Percentiles rank a stretch among this genome's conserved stretches.
These are phyloP conservation scores for Botrytis tulipae DNA, from an alignment of 2,329 filamentous ascomycete genomes.

Conservation along the genomic window DNA sequence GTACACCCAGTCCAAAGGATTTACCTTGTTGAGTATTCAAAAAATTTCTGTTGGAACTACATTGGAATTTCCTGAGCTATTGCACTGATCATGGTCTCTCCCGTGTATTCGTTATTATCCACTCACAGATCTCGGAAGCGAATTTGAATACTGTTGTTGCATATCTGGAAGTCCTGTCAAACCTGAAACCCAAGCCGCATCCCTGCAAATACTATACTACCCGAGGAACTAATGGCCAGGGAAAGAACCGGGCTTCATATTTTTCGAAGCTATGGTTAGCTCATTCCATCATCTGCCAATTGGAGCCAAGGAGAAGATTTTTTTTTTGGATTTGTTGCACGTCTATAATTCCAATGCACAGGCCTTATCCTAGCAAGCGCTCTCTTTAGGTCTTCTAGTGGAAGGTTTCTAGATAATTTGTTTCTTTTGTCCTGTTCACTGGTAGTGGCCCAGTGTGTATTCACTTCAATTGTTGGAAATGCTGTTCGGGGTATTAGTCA, in stretches of 20 bases:
- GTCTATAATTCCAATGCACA: not conserved
- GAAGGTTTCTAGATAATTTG: not conserved
- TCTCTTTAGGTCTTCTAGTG: not conserved
- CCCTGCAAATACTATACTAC: not conserved
- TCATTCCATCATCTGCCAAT: not conserved
- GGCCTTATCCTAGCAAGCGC: not conserved
- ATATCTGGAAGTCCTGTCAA: not conserved
- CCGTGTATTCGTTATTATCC: not conserved
- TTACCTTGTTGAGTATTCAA: rapidly evolving
- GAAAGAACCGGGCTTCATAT: rapidly evolving
- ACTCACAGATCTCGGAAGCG: not conserved
- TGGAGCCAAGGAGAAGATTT: not conserved
- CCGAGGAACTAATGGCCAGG: not conserved
- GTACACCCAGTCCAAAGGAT: not conserved
- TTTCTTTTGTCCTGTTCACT: not conserved
- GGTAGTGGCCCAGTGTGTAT: too few species aligned
- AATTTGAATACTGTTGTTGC: not conserved
- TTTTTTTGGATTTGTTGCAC: not conserved
- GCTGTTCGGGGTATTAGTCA: too few species aligned
- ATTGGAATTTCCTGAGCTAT: not conserved
- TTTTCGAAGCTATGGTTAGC: not conserved
- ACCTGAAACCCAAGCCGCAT: not conserved
- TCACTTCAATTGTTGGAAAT: too few species aligned
- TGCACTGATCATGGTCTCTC: not conserved
- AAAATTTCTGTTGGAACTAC: rapidly evolving